Conservation (phyloP, 805 yeast genomes). For the Kuraishia piskuri region DNA sequence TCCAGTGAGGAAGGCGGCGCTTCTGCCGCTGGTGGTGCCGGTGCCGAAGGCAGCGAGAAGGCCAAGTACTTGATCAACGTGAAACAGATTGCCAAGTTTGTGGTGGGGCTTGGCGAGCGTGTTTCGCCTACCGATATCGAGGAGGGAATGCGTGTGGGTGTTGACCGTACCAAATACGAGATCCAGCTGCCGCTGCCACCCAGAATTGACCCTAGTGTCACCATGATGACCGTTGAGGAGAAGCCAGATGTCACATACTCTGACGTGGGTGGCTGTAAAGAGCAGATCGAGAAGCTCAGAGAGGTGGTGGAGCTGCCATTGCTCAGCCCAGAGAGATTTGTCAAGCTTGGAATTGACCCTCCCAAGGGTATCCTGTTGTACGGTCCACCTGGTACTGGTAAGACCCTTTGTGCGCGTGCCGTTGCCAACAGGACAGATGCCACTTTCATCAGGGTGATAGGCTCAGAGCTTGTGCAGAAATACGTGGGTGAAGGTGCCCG, state of each 20-base stretch:
- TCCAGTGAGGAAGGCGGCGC: conserved; percentile 26
- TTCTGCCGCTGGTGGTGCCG: conserved; percentile 20
- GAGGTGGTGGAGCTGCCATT: conserved; percentile 95
- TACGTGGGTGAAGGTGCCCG: conserved; percentile 99
- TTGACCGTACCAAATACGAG: conserved; percentile 93
- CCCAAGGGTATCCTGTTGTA: conserved; percentile 95
- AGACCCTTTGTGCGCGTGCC: conserved; percentile 96
- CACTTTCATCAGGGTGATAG: conserved; percentile 95
- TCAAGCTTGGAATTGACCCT: conserved; percentile 94
- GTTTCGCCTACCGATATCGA: conserved; percentile 98
- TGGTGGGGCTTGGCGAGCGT: conserved; percentile 92
- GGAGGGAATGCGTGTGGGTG: conserved; percentile 99
- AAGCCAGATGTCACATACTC: conserved; percentile 98
- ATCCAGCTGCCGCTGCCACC: conserved; percentile 98
- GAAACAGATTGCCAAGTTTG: conserved; percentile 97
- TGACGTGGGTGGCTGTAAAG: conserved; percentile 98
- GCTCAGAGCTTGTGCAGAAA: conserved; percentile 96
- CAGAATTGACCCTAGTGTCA: conserved; percentile 92
- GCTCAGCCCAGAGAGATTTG: conserved; percentile 93
- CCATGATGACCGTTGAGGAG: conserved; percentile 99
- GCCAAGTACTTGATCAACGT: conserved; percentile 91
- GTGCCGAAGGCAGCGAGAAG: conserved; percentile 48
- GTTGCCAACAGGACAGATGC: conserved; percentile 99
- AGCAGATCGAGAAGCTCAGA: conserved; percentile 91
- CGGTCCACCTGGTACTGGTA: conserved; percentile 99